phyloP scores from a whole-genome alignment of 148 eudicot genomes.

The Arbutus unedo region DNA sequence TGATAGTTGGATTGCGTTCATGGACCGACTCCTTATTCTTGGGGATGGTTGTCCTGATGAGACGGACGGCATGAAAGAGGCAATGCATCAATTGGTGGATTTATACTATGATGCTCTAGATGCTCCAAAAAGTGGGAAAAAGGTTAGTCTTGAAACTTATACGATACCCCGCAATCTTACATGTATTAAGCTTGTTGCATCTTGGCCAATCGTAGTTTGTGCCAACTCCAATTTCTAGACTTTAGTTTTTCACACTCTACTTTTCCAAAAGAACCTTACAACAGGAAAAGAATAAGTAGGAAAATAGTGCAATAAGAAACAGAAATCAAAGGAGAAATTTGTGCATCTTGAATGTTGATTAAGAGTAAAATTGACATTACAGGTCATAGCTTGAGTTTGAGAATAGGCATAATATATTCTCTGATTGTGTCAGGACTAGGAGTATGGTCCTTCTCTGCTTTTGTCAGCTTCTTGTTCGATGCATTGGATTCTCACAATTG shows the following conservation, averaged over 20 bases:
- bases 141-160: slow-evolving; percentile 37
- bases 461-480: too few relatives aligned
- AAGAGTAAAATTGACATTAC: background rate
- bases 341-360: background rate
- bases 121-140: slow-evolving; percentile 79
- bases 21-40: slow-evolving; percentile 63
- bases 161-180: background rate
- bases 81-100: slow-evolving; percentile 45
- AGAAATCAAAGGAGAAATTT: background rate
- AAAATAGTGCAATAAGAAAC: background rate
- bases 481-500: background rate
- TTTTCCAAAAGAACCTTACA: background rate
- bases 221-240: background rate
- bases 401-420: too few relatives aligned
- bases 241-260: background rate
- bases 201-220: background rate
- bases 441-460: background rate
- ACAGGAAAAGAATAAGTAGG: background rate
- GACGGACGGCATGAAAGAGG: slow-evolving; percentile 24
- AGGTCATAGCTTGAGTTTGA: too few relatives aligned
- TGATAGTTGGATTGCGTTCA: slow-evolving; percentile 59
- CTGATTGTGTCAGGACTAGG: background rate
- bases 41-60: slow-evolving; percentile 33
- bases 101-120: slow-evolving; percentile 83
- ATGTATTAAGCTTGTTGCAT: background rate